Conservation (phyloP, 768 basidiomycete species). For the Amylocystis lapponica region DNA sequence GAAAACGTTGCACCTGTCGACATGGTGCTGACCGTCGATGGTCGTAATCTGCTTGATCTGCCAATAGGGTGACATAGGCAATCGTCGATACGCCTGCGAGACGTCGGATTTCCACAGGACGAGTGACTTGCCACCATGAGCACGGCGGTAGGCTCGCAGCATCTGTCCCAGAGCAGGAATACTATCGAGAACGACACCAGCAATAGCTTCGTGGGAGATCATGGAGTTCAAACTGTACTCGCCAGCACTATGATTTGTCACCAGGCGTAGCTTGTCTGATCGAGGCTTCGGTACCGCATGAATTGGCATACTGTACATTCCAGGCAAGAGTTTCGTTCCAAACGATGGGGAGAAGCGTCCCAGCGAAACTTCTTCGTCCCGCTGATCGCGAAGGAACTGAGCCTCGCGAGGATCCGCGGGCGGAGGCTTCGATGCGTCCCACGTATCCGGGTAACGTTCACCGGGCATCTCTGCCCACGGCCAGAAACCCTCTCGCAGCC, state of each 20-base stretch:
- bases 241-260: slow-evolving; percentile 35
- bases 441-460: slow-evolving; percentile 20
- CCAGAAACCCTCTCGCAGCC: slow-evolving; percentile 39
- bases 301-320: slow-evolving; percentile 38
- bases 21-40: slow-evolving; percentile 20
- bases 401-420: not conserved
- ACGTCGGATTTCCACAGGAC: slow-evolving; percentile 20
- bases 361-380: slow-evolving; percentile 10
- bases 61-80: slow-evolving; percentile 23
- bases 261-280: slow-evolving; percentile 30
- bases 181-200: slow-evolving; percentile 2
- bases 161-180: slow-evolving; percentile 3
- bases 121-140: not conserved
- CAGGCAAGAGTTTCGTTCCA: slow-evolving; percentile 30
- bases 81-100: slow-evolving; percentile 16
- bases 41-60: slow-evolving; percentile 30
- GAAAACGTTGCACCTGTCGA: slow-evolving; percentile 31
- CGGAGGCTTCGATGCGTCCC: not conserved
- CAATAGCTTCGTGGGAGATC: slow-evolving; percentile 1
- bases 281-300: slow-evolving; percentile 32
- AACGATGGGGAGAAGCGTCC: slow-evolving; percentile 25
- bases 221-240: slow-evolving; percentile 29
- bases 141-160: not conserved
- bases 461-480: slow-evolving; percentile 29
- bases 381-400: slow-evolving; percentile 2